phyloP scores from a whole-genome alignment of 306 rosid genomes.

The Nissolia schottii region DNA sequence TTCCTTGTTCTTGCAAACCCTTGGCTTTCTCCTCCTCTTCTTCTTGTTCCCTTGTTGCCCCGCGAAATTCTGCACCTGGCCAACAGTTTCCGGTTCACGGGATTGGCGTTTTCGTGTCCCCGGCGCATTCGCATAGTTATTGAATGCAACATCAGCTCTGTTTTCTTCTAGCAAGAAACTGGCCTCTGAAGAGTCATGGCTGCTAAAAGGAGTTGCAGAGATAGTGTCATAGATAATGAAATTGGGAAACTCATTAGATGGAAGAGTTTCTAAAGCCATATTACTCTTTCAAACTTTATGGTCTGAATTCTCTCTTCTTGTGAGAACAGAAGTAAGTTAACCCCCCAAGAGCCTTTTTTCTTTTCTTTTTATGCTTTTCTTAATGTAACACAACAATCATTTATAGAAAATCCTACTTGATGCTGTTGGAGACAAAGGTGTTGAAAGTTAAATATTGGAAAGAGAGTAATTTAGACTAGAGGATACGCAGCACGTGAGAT shows the following conservation, averaged over 20 bases:
- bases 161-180: conserved; percentile 28
- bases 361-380: too few relatives aligned
- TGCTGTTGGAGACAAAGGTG: conserved; percentile 1
- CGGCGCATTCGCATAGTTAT: not conserved
- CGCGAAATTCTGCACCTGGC: conserved; percentile 13
- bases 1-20: conserved; percentile 78
- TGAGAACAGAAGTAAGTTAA: not conserved
- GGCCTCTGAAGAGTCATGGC: conserved; percentile 29
- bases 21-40: conserved; percentile 75
- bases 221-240: conserved; percentile 77
- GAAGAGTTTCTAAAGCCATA: conserved; percentile 70
- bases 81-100: conserved; percentile 3
- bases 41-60: conserved; percentile 45
- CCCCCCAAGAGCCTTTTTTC: not conserved
- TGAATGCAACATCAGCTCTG: conserved; percentile 1
- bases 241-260: conserved; percentile 62
- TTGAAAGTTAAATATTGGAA: conserved; percentile 10
- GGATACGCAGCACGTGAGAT: conserved; percentile 61
- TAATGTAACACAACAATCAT: conserved; percentile 8
- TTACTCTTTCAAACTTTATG: conserved; percentile 1
- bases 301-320: not conserved
- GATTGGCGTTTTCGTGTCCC: conserved; percentile 23
- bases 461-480: conserved; percentile 16
- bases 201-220: conserved; percentile 57
- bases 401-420: conserved; percentile 35